Evolutionary conservation across 805 yeast species (phyloP).

Genomic region (Cyberlindnera saturnus): DNA sequence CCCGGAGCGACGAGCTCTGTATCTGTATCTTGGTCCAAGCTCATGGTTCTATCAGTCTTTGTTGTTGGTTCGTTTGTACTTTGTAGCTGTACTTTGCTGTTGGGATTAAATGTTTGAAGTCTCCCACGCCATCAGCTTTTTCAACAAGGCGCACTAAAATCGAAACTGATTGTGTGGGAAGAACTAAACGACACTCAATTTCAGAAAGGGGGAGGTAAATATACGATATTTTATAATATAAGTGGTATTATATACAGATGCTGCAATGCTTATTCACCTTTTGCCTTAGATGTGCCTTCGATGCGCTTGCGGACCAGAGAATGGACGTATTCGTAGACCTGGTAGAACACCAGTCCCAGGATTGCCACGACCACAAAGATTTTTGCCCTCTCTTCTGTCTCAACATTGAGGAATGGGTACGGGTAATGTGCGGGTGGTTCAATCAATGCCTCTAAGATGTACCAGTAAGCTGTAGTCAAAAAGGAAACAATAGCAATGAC

Average conservation of each 20-base stretch:
- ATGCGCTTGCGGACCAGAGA: slow-evolving; percentile 3
- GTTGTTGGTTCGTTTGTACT: neutral
- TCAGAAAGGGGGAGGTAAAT: no score
- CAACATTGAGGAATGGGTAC: slow-evolving; percentile 60
- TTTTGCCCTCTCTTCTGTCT: slow-evolving; percentile 34
- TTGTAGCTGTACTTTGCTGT: neutral
- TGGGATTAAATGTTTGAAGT: no score
- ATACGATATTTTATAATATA: no score
- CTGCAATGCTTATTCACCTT: neutral
- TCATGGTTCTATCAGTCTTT: slow-evolving; percentile 6
- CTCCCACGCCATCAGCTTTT: no score
- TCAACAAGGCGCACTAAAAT: no score
- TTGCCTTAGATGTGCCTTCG: slow-evolving; percentile 2
- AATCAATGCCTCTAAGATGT: slow-evolving; percentile 41
- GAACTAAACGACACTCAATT: no score
- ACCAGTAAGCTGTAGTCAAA: slow-evolving; percentile 48
- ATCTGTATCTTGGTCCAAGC: slow-evolving; percentile 1
- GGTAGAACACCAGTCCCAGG: slow-evolving; percentile 29
- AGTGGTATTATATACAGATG: no score
- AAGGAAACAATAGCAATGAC: slow-evolving; percentile 35
- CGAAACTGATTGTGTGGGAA: no score
- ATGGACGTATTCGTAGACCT: slow-evolving; percentile 26
- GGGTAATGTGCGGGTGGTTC: slow-evolving; percentile 51
- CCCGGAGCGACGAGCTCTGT: slow-evolving; percentile 10
- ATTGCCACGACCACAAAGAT: slow-evolving; percentile 43